Conservation (phyloP, 805 yeast genomes). For the Kurtzmaniella fragi region DNA sequence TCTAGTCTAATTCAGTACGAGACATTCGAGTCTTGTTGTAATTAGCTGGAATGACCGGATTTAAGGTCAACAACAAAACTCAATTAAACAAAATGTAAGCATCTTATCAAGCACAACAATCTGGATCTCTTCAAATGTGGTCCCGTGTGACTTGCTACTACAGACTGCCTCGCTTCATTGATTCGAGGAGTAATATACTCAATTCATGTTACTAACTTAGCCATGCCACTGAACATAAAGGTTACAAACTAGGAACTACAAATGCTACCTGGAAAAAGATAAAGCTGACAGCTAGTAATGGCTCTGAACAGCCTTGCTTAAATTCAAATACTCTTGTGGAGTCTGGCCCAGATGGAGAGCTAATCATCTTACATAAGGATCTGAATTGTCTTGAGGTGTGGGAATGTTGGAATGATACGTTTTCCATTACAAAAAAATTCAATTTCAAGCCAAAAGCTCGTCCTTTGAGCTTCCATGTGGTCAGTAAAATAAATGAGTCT, state of each 20-base stretch:
- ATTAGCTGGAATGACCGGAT: constrained; percentile 1
- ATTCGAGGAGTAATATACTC: neutral
- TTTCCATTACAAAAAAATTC: too few species aligned
- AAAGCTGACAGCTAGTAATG: constrained; percentile 24
- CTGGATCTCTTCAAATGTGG: neutral
- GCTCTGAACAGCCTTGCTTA: neutral
- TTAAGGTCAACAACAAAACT: constrained; percentile 12
- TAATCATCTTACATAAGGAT: constrained; percentile 20
- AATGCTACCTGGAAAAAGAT: constrained; percentile 40
- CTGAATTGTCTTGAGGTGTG: constrained; percentile 23
- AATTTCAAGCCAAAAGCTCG: too few species aligned
- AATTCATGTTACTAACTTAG: constrained; percentile 8
- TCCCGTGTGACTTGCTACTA: neutral
- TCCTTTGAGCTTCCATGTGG: neutral
- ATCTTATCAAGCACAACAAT: neutral
- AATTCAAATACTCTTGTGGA: constrained; percentile 12
- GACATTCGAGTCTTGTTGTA: constrained; percentile 3
- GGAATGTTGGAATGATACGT: constrained; percentile 16
- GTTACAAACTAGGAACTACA: constrained; percentile 35
- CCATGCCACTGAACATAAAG: constrained; percentile 29
- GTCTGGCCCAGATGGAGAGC: constrained; percentile 29
- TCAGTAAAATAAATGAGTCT: constrained; percentile 5
- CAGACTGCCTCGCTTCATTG: neutral
- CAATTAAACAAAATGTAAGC: constrained; percentile 21
- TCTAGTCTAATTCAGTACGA: too few species aligned